Evolutionary conservation across 2,329 filamentous ascomycete species (phyloP), one percentile per base, ranked within the genome.

Genomic region (Alternaria triticina): DNA sequence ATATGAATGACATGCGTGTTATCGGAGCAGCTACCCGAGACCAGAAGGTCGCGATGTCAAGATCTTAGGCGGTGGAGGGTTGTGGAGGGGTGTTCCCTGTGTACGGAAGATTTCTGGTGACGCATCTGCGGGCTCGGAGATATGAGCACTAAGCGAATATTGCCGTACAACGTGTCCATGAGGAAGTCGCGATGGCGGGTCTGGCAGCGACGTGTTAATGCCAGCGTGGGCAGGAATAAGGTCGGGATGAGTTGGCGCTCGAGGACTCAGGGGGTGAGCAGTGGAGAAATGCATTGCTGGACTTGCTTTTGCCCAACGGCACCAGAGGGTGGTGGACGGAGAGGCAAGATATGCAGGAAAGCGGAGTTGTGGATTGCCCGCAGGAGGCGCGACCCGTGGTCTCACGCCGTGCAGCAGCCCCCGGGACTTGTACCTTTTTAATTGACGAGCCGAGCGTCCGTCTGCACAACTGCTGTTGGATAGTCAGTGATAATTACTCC

Each of bases 321-420:
- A 23, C 49, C 30, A 11, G 28, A 36, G 33, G 33, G 33, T 40
- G 36, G 36, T 40, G 36, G 36, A 40, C 36, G 36, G 36, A 45
- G 49, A 36, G 30, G 40, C 15, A 59, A 50, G 27, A 27, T 36
- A 59, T 59, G 60, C 60, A 49, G 55, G 60, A 59, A 52, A 62
- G 55, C 60, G 43, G 49, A 54, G 30, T 44, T 25, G 54, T 23
- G 59, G 59, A 50, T 30, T 44, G 46, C 54, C 46, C 40, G 28
- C 54, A 49, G 33, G 36, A 57, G 60, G 60, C 49, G 30, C 49
- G 49, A 54, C 49, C 49, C 55, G 40, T 49, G 27, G 55, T 62
- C 49, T 62, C 49, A 62, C 13, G 43, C 45, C 17, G 45, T 61
- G 54, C 36, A 57, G 36, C 54, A 57, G 59, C 27, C 33, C 17